Conservation (phyloP, 306 rosid species). For the Lathyrus tuberosus region DNA sequence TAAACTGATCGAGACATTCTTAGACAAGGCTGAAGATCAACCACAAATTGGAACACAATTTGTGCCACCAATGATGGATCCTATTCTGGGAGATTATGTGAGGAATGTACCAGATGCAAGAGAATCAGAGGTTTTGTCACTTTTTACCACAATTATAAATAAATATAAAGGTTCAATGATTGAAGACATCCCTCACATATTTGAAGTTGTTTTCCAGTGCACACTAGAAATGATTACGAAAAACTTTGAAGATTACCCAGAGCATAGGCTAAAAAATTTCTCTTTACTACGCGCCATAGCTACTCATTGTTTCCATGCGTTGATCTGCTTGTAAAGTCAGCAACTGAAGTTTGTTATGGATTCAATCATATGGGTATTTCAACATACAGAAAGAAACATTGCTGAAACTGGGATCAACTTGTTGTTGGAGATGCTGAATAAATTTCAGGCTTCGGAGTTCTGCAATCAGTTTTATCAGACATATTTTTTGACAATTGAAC, state of each 20-base stretch:
- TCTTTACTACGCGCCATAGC: constrained; percentile 93
- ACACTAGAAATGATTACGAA: too few relatives aligned
- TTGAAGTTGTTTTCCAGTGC: too few relatives aligned
- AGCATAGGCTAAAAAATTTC: constrained; percentile 93
- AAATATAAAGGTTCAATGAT: too few relatives aligned
- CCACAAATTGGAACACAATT: constrained; percentile 90
- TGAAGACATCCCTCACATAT: too few relatives aligned
- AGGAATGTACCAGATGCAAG: constrained; percentile 96
- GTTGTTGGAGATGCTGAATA: constrained; percentile 77
- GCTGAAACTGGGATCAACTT: constrained; percentile 90
- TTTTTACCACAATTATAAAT: too few relatives aligned
- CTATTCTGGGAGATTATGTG: constrained; percentile 87
- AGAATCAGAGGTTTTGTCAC: constrained; percentile 97
- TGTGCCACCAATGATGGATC: constrained; percentile 98
- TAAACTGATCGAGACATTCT: too few relatives aligned
- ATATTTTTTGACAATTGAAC: constrained; percentile 81
- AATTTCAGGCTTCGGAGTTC: constrained; percentile 89
- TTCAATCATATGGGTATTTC: constrained; percentile 96
- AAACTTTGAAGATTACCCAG: constrained; percentile 99
- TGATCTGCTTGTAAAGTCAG: constrained; percentile 85
- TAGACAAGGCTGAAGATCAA: constrained; percentile 96
- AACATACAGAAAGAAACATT: constrained; percentile 96
- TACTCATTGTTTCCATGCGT: constrained; percentile 85
- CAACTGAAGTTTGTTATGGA: constrained; percentile 97
- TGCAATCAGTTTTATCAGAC: constrained; percentile 83